phyloP scores from a whole-genome alignment of 805 yeast genomes.

The Spathaspora arborariae region DNA sequence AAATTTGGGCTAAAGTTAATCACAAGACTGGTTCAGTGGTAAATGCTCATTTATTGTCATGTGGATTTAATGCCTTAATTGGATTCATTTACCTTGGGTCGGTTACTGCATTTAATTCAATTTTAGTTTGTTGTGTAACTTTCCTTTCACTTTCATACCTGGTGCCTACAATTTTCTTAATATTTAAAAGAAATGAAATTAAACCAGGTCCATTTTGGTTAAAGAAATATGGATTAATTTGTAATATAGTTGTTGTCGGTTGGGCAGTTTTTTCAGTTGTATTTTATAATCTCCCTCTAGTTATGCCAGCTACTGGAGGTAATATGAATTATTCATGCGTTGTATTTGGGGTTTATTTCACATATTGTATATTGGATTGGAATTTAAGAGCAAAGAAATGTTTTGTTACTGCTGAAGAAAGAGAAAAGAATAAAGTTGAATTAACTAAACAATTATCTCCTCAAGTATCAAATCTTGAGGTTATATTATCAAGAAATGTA shows the following conservation, averaged over 20 bases:
- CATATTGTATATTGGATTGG: conserved; percentile 53
- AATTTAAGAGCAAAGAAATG: conserved; percentile 29
- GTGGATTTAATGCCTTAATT: conserved; percentile 48
- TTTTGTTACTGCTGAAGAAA: conserved; percentile 18
- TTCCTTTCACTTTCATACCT: conserved; percentile 56
- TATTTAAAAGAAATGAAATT: conserved; percentile 48
- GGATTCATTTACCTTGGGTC: conserved; percentile 66
- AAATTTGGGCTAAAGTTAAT: conserved; percentile 47
- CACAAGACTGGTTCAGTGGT: conserved; percentile 50
- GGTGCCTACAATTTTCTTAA: conserved; percentile 49
- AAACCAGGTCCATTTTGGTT: conserved; percentile 67
- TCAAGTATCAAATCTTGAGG: conserved; percentile 20
- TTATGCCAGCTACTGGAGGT: conserved; percentile 56
- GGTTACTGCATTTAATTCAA: conserved; percentile 62
- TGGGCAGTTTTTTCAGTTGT: conserved; percentile 61
- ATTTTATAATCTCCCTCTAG: conserved; percentile 63
- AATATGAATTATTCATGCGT: conserved; percentile 66
- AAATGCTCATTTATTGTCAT: conserved; percentile 55
- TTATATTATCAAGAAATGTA: conserved; percentile 11
- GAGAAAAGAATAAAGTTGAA: conserved; percentile 16
- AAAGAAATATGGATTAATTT: conserved; percentile 49
- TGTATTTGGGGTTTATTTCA: conserved; percentile 32
- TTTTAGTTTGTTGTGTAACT: conserved; percentile 58
- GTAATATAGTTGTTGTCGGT: conserved; percentile 46
- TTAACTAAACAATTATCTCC: conserved; percentile 22